These are phyloP conservation scores for Blastocystis sp. DNA, from an alignment of 352 stramenopile genomes.

Conservation along the genomic window DNA sequence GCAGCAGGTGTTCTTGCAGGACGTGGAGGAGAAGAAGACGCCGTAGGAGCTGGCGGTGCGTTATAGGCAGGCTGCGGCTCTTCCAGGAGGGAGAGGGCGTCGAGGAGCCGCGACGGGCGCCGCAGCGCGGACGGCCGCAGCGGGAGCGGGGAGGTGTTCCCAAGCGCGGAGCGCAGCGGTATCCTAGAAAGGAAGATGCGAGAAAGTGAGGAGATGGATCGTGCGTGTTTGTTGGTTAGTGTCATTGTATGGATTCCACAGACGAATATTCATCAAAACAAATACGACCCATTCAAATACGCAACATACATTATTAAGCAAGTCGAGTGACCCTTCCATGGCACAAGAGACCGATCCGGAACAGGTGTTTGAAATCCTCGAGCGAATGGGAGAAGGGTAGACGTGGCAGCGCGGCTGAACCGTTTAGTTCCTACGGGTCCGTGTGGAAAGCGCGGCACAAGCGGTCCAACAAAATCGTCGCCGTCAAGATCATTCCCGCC, in stretches of 20 bases:
- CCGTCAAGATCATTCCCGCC: slow-evolving; percentile 57
- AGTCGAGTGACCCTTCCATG: slow-evolving; percentile 18
- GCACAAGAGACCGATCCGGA: slow-evolving; percentile 53
- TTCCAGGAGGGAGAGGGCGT: neutral
- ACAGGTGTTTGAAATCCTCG: slow-evolving; percentile 52
- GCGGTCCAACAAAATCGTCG: slow-evolving; percentile 48
- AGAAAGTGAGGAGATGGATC: neutral
- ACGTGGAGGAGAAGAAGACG: no score
- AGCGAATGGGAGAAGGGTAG: slow-evolving; percentile 55
- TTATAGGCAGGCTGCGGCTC: neutral
- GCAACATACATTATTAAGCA: no score
- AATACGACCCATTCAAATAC: no score
- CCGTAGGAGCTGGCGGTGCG: no score
- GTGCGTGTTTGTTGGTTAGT: neutral
- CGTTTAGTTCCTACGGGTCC: slow-evolving; percentile 42
- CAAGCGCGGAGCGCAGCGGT: neutral
- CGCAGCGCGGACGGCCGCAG: no score
- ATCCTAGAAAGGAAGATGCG: neutral
- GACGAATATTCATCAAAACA: neutral
- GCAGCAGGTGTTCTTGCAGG: neutral
- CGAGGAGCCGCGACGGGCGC: no score
- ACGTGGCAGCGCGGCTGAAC: neutral
- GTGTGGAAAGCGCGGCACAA: slow-evolving; percentile 55
- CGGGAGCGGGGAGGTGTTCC: no score
- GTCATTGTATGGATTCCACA: neutral